phyloP scores from a whole-genome alignment of 306 rosid genomes.

The Casuarina cunninghamiana region DNA sequence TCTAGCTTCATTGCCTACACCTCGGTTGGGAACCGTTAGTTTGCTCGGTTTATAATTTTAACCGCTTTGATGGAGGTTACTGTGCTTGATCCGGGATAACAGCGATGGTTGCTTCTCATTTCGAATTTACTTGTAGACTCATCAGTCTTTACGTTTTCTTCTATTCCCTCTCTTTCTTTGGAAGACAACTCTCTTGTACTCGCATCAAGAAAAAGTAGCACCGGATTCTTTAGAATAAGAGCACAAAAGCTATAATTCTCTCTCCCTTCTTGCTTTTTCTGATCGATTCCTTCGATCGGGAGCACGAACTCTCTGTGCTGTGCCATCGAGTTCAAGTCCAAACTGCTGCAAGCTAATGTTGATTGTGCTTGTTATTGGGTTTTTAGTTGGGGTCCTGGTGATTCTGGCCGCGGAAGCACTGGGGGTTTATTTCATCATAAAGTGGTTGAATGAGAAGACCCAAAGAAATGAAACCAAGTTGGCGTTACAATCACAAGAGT shows the following conservation, averaged over 20 bases:
- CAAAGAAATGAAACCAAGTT: constrained; percentile 32
- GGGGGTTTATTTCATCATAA: constrained; percentile 41
- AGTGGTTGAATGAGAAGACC: constrained; percentile 46
- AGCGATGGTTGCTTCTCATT: too few species aligned
- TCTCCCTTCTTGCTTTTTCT: not conserved
- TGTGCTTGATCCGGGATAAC: too few species aligned
- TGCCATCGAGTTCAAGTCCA: not conserved
- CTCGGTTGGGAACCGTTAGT: too few species aligned
- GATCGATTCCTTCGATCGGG: not conserved
- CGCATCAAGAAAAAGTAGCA: too few species aligned
- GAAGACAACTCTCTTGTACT: too few species aligned
- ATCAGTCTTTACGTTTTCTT: too few species aligned
- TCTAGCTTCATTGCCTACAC: too few species aligned
- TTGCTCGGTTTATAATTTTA: too few species aligned
- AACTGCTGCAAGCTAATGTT: constrained; percentile 34
- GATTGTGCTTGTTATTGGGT: constrained; percentile 54
- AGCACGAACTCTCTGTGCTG: not conserved
- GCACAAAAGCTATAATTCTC: not conserved
- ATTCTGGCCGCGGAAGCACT: constrained; percentile 59
- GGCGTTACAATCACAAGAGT: constrained; percentile 19
- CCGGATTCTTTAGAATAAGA: too few species aligned
- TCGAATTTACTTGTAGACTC: too few species aligned
- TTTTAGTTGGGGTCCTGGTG: constrained; percentile 59
- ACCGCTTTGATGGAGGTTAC: too few species aligned
- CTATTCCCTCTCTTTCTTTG: too few species aligned